Evolutionary conservation across 1,284 basidiomycete species (phyloP).

Genomic region (Puccinia brachypodii): DNA sequence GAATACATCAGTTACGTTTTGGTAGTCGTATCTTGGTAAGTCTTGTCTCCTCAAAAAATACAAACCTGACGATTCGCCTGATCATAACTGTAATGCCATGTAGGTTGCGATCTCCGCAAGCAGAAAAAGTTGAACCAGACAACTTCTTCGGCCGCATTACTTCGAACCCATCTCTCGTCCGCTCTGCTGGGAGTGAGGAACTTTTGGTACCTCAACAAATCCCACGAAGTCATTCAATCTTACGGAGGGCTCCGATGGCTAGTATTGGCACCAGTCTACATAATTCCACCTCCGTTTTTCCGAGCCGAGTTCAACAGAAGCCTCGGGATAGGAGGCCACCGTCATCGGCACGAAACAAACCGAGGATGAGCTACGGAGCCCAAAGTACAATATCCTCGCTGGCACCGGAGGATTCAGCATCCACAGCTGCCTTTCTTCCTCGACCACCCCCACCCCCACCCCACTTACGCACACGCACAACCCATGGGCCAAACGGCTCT

Average conservation of each 20-base stretch:
- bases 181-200: not conserved
- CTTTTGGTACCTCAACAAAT: not conserved
- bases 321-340: not conserved
- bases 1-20: slow-evolving; percentile 31
- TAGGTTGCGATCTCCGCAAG: not conserved
- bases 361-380: slow-evolving; percentile 22
- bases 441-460: slow-evolving; percentile 31
- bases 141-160: slow-evolving; percentile 20
- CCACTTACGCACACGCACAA: slow-evolving; percentile 28
- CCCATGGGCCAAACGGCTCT: slow-evolving; percentile 36
- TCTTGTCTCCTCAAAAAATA: not conserved
- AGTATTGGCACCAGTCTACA: not conserved
- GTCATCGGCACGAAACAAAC: not conserved
- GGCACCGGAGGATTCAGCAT: slow-evolving; percentile 43
- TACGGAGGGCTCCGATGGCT: slow-evolving; percentile 5
- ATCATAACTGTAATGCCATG: not conserved
- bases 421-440: slow-evolving; percentile 41
- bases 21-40: slow-evolving; percentile 30
- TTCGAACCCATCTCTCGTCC: slow-evolving; percentile 22
- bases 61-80: not conserved
- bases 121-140: not conserved
- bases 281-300: not conserved
- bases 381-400: slow-evolving; percentile 28
- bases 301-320: not conserved
- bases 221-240: not conserved